phyloP scores from a whole-genome alignment of 164 flowering plant genomes.

The Akebia trifoliata region DNA sequence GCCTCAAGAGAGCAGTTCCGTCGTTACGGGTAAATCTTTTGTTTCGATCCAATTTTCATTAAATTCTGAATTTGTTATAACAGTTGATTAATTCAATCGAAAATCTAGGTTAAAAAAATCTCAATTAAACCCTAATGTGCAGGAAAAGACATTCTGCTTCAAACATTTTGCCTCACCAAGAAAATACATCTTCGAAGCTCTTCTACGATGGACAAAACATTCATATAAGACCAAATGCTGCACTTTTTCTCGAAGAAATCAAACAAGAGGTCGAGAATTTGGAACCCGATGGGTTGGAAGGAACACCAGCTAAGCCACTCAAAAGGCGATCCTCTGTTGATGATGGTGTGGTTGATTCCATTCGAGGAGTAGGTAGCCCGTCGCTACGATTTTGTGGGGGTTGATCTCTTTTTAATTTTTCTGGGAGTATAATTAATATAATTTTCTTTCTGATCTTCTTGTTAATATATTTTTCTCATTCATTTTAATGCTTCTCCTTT shows the following conservation, averaged over 20 bases:
- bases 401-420: too few species aligned
- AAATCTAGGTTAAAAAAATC: neutral
- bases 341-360: constrained; percentile 34
- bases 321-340: constrained; percentile 46
- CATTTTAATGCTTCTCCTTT: too few species aligned
- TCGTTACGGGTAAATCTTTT: constrained; percentile 63
- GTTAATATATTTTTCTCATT: too few species aligned
- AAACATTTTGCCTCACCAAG: constrained; percentile 43
- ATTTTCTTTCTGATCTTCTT: too few species aligned
- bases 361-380: constrained; percentile 33
- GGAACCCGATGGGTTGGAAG: constrained; percentile 38
- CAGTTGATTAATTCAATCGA: too few species aligned
- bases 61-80: too few species aligned
- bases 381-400: too few species aligned
- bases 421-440: too few species aligned
- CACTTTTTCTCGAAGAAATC: constrained; percentile 78
- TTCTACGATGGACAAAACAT: constrained; percentile 45
- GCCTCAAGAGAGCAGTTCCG: constrained; percentile 61
- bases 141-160: constrained; percentile 64
- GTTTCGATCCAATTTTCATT: neutral
- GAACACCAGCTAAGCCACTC: constrained; percentile 28
- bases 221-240: constrained; percentile 66
- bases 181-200: constrained; percentile 39
- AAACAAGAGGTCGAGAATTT: constrained; percentile 64
- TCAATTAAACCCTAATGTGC: too few species aligned